phyloP scores from a whole-genome alignment of 2,329 filamentous ascomycete genomes.

The Curvularia verruculosa region DNA sequence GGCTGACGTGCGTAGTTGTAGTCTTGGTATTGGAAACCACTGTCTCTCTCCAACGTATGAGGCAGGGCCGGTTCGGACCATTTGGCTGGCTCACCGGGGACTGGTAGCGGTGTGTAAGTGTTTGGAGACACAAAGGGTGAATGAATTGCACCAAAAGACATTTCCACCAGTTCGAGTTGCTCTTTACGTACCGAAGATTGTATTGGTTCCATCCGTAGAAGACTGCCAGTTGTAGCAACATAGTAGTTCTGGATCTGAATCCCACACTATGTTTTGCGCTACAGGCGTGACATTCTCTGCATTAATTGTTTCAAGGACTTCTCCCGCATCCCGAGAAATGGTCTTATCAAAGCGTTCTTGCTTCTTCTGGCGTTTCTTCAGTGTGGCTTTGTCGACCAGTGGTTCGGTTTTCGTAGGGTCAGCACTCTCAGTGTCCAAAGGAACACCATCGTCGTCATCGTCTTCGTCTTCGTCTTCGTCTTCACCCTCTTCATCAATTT shows the following conservation, averaged over 20 bases:
- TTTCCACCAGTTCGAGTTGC: not conserved
- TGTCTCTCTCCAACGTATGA: constrained; percentile 26
- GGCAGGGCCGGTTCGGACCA: constrained; percentile 29
- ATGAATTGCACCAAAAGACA: not conserved
- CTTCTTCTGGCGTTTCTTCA: constrained; percentile 24
- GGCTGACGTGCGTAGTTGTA: constrained; percentile 40
- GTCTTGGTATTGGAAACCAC: constrained; percentile 30
- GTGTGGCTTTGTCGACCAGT: constrained; percentile 6
- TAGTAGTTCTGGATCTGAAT: constrained; percentile 33
- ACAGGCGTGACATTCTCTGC: constrained; percentile 18
- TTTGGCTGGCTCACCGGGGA: constrained; percentile 35
- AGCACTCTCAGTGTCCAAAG: not conserved
- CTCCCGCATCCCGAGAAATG: constrained; percentile 24
- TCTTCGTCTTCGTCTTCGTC: constrained; percentile 4
- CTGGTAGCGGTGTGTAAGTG: constrained; percentile 13
- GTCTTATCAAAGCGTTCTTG: constrained; percentile 18
- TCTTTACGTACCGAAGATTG: constrained; percentile 28
- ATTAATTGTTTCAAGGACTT: constrained; percentile 23
- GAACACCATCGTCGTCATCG: not conserved
- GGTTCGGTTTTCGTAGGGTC: not conserved
- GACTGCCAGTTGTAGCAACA: constrained; percentile 41
- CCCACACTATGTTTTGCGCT: constrained; percentile 27
- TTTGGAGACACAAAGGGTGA: not conserved
- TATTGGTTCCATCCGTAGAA: constrained; percentile 29
- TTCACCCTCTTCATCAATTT: constrained; percentile 6